Base-by-base conservation (phyloP, 2,329 filamentous ascomycete genomes). In the Elsinoe australis region DNA sequence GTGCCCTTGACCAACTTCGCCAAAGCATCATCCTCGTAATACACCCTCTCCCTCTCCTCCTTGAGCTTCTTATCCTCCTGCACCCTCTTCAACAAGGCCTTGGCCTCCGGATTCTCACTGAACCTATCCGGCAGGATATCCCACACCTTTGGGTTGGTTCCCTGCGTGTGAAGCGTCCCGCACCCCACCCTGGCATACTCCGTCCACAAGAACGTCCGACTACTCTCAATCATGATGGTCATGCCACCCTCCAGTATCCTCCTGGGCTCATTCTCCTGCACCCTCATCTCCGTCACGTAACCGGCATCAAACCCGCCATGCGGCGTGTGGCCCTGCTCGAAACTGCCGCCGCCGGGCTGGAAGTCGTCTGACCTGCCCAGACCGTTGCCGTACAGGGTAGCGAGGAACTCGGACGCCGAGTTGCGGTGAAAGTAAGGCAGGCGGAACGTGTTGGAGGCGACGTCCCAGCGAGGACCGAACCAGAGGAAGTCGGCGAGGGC, bases 201-300 rank as follows among this genome's bases (percentile, higher is more conserved):
- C 1, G 64, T 66, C 55, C 59, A 66, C 12, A 66, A 55, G 52
- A 66, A 64, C 3, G 64, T 60, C n/a, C 63, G 61, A 31, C 61
- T 64, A 10, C 60, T 61, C 52, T 66, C 64, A 22, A 66, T 42
- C 64, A 66, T 66, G 38, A 66, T 62, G 7, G 64, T 66, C 46
- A 66, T 51, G 58, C 39, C 57, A 62, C 61, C 58, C 36, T 67
- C 65, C 4, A 72, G 53, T 7, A 71, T 70, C 54, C 61, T 67
- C 47, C 70, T 61, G 2, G 69, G 67, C 29, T 65, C 59, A 36
- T 65, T 68, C 49, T 67, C 64, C 42, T 71, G 68, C 2, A 68
- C 61, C 42, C 63, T 61, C 64, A 69, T 69, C 50, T 71, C 69
- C 51, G 65, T 61, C 38, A 70, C 66, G 53, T 71, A 72, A 4